Evolutionary conservation across 345 rosid genomes (phyloP), one percentile per base, ranked within the genome.

Genomic region (Citrus glauca): DNA sequence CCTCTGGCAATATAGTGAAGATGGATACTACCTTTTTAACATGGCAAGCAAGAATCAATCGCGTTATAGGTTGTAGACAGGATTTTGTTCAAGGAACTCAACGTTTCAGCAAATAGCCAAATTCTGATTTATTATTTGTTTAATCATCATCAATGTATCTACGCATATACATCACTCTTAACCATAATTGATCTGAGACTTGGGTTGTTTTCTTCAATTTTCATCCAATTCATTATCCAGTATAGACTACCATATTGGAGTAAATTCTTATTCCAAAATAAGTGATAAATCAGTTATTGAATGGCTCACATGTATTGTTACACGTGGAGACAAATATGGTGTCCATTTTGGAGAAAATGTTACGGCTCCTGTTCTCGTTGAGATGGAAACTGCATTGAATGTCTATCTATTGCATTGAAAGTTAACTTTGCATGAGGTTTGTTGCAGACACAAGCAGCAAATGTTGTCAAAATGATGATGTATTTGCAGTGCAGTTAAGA

Each of bases 21-120:
- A 77, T 60, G 11, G 65, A 67, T 27, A 40, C 24, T 32, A 25
- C n/a, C n/a, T 20, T 50, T 64, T 66, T 40, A 37, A n/a, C 42
- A 17, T 45, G 17, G 25, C 45, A 56, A 32, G 61, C 19, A 35
- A 59, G 59, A 50, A 50, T 9, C 50, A 45, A 45, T 45, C 1
- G 1, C 5, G 5, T 11, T 3, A 3, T 45, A 13, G 50, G 17
- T 45, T 45, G 50, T 45, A 13, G 50, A 24, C 25, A 63, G 75
- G 30, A 55, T 60, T 80, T 73, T 79, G 72, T 67, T 72, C 9
- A 30, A 67, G 74, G 72, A 50, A 32, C 35, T 27, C 33, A 7
- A 24, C 19, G 8, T 65, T 72, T 33, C 25, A 0, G 57, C 8
- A 69, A 66, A 45, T 13, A 1, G 45, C 35, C 32, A 38, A 60